Evolutionary conservation across 2,329 filamentous ascomycete genomes (phyloP), one percentile per base, ranked within the genome.

Genomic region (Ophiostoma sp.): DNA sequence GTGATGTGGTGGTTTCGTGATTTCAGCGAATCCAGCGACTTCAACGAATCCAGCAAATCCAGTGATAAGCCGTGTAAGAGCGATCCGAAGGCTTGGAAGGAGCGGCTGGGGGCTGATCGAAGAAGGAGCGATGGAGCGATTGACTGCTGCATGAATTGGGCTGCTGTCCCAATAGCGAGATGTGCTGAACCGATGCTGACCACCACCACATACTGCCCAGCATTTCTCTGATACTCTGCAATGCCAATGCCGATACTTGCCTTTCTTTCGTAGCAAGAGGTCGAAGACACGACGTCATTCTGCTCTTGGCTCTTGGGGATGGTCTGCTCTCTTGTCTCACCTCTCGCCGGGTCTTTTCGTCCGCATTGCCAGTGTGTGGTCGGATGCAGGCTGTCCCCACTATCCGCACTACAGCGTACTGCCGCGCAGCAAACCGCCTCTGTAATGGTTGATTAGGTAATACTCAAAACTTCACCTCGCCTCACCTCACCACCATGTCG

Each of bases 401-500:
- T 55, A 55, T 55, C 27, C 9, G 8, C 49, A 55, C 49, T 55
- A 9, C 49, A 36, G 49, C 49, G 49, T 55, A 36, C 8, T 55
- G 11, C 47, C 9, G 14, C n/a, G n/a, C 9, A 6, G 11, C 52
- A 36, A 18, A 38, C 3, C 6, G 18, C 55, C 55, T 12, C 14
- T 38, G 27, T 27, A 38, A 14, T 14, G 14, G 36, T 38, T 58
- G 52, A n/a, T 58, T 60, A 67, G 11, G 12, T 42, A 36, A 64
- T 14, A 14, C 7, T 45, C 41, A 44, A 27, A 27, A 27, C 27
- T 27, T 27, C 27, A 63, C 58, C 5, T 64, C 8, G 1, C n/a
- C 14, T 41, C 62, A 27, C 18, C 14, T 14, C 18, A 64, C n/a
- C 41, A n/a, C 45, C 45, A 88, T 88, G 85, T 78, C 84, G 42